Percentiles rank a stretch among this genome's conserved stretches.
Conservation (phyloP, 441 rosid genomes). For the Gossypium gossypioides region DNA sequence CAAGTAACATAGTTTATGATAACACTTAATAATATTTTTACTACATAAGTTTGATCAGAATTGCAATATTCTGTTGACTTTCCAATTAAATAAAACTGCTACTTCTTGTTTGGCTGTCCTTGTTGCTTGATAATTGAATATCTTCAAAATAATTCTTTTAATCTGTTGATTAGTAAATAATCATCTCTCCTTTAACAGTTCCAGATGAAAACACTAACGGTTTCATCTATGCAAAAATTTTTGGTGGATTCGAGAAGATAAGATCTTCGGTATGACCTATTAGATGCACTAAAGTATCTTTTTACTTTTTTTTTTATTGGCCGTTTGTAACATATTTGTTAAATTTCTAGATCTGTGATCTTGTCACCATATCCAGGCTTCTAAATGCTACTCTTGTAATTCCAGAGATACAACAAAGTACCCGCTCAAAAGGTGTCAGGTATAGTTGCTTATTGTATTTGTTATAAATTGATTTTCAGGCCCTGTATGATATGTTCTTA, state of each 20-base stretch:
- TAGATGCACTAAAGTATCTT: conserved; percentile 9
- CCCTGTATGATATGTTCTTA: conserved; percentile 11
- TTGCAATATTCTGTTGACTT: not conserved
- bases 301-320: conserved; percentile 19
- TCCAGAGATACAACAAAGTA: conserved; percentile 94
- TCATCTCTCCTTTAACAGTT: conserved; percentile 25
- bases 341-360: conserved; percentile 96
- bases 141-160: conserved; percentile 4
- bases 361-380: conserved; percentile 99
- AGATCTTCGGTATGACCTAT: conserved; percentile 64
- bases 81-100: not conserved
- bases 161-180: not conserved
- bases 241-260: conserved; percentile 89
- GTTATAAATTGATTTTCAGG: conserved; percentile 15
- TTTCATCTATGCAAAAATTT: conserved; percentile 83
- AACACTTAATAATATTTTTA: not conserved
- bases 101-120: not conserved
- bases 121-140: conserved; percentile 1
- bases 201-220: conserved; percentile 51
- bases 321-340: conserved; percentile 51
- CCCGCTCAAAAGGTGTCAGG: conserved; percentile 87
- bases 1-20: not conserved
- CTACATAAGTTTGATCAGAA: not conserved
- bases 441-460: conserved; percentile 21
- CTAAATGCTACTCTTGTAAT: conserved; percentile 98